Evolutionary conservation across 129 eudicot species (phyloP).

Genomic region (Escallonia herrerae): DNA sequence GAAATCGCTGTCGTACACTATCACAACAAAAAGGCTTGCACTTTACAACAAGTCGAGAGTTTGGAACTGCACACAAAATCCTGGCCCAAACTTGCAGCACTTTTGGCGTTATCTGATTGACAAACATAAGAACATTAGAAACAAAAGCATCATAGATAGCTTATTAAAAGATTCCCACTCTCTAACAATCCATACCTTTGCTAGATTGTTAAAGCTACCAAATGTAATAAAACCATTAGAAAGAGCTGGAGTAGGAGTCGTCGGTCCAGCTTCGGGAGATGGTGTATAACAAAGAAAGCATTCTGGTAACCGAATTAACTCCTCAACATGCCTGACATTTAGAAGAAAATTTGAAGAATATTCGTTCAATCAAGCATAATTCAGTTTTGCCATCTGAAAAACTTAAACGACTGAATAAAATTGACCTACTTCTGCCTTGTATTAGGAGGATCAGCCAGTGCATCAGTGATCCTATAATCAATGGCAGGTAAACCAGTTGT

Average conservation of each 20-base stretch:
- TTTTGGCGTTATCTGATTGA: slow-evolving; percentile 77
- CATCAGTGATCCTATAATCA: slow-evolving; percentile 86
- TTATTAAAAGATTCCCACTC: not conserved
- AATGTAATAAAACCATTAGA: slow-evolving; percentile 83
- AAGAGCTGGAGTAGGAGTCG: slow-evolving; percentile 83
- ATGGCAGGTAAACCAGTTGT: slow-evolving; percentile 96
- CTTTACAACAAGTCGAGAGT: slow-evolving; percentile 87
- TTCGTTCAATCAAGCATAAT: not conserved
- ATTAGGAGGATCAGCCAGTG: slow-evolving; percentile 81
- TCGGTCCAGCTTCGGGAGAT: slow-evolving; percentile 89
- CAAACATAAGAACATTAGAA: not conserved
- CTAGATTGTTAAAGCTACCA: slow-evolving; percentile 96
- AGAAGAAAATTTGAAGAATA: slow-evolving; percentile 10
- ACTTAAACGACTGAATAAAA: slow-evolving; percentile 3
- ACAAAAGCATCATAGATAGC: not conserved
- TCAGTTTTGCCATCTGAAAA: not conserved
- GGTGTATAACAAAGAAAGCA: slow-evolving; percentile 92
- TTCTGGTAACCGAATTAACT: slow-evolving; percentile 75
- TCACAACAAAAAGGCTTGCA: slow-evolving; percentile 98
- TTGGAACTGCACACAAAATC: slow-evolving; percentile 82
- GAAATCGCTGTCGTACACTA: slow-evolving; percentile 75
- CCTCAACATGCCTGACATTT: slow-evolving; percentile 80
- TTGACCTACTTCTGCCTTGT: slow-evolving; percentile 63
- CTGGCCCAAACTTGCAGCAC: slow-evolving; percentile 96
- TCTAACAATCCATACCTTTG: slow-evolving; percentile 52